These are phyloP conservation scores for Metarhizium guizhouense DNA, from an alignment of 2,329 filamentous ascomycete species.

Conservation along the genomic window DNA sequence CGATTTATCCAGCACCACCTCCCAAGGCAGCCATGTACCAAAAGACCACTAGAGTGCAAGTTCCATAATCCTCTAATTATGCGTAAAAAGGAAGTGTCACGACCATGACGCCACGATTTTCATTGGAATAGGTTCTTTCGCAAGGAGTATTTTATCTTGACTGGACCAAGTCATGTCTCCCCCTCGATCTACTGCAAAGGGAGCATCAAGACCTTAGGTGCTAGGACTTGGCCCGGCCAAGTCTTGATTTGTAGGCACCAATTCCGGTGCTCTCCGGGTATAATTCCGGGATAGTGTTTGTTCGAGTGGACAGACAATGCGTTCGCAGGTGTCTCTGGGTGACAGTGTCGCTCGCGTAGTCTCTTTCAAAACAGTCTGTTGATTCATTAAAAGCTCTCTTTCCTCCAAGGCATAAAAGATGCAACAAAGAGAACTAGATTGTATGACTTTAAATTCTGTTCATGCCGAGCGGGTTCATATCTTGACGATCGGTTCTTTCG, in stretches of 20 bases:
- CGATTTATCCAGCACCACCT: not conserved
- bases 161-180: not conserved
- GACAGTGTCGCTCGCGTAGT: not conserved
- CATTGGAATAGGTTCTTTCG: constrained; percentile 2
- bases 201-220: not conserved
- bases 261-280: too few species aligned
- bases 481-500: constrained; percentile 18
- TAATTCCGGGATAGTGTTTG: too few species aligned
- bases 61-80: not conserved
- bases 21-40: not conserved
- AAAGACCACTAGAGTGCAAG: not conserved
- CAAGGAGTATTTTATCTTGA: not conserved
- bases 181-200: not conserved
- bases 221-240: not conserved
- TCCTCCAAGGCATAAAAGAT: too few species aligned
- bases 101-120: constrained; percentile 13
- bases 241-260: too few species aligned
- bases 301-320: too few species aligned
- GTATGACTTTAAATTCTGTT: constrained; percentile 32
- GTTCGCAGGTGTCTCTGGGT: not conserved
- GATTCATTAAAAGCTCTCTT: too few species aligned
- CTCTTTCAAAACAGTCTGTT: not conserved
- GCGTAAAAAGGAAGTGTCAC: not conserved
- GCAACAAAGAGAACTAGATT: too few species aligned
- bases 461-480: constrained; percentile 47